These are phyloP conservation scores for Diaporthe ilicicola DNA, from an alignment of 2,329 filamentous ascomycete species.

Conservation along the genomic window DNA sequence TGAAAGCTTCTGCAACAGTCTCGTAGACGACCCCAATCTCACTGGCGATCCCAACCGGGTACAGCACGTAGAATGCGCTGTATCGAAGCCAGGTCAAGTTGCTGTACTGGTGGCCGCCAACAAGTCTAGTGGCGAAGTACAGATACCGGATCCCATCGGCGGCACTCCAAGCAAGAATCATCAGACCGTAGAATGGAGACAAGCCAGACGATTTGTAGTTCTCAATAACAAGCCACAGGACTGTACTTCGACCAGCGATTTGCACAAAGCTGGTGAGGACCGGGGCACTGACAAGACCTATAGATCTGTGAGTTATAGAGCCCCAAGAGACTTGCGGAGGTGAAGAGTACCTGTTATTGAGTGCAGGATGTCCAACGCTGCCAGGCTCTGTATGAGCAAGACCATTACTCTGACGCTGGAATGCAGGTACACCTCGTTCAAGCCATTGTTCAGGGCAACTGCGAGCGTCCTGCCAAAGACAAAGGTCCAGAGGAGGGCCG, in stretches of 20 bases:
- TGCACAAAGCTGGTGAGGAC: conserved; percentile 30
- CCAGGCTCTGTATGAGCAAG: conserved; percentile 29
- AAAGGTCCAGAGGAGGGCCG: conserved; percentile 24
- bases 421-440: conserved; percentile 21
- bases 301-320: neutral
- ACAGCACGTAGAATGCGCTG: conserved; percentile 32
- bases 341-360: conserved; percentile 10
- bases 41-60: conserved; percentile 29
- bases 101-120: conserved; percentile 31
- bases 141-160: conserved; percentile 29
- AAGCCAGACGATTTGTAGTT: conserved; percentile 20
- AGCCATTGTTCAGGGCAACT: conserved; percentile 8
- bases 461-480: conserved; percentile 17
- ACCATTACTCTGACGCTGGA: conserved; percentile 23
- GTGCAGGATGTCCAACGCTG: conserved; percentile 28
- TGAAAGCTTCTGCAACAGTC: conserved; percentile 16
- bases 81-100: conserved; percentile 30
- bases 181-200: conserved; percentile 7
- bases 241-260: conserved; percentile 29
- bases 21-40: conserved; percentile 26
- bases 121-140: conserved; percentile 30
- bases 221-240: conserved; percentile 33
- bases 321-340: no score
- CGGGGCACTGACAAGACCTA: conserved; percentile 31
- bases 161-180: conserved; percentile 30